Evolutionary conservation across 2,329 filamentous ascomycete species (phyloP).

Genomic region (Torrubiella hemipterigena): DNA sequence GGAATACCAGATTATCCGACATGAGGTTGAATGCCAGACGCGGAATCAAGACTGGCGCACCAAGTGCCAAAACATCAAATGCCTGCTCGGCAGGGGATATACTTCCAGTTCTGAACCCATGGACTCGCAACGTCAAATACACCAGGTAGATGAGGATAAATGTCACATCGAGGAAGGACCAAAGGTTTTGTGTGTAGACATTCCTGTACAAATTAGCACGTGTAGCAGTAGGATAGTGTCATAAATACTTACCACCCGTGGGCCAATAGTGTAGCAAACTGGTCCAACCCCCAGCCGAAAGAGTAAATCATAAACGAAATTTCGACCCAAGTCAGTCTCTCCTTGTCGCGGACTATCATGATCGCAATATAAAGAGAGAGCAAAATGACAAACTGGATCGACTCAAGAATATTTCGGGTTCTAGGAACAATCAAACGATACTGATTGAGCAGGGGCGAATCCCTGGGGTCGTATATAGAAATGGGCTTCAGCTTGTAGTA

Average conservation of each 20-base stretch:
- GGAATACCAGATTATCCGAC: slow-evolving; percentile 74
- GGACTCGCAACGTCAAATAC: slow-evolving; percentile 57
- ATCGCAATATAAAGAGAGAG: slow-evolving; percentile 58
- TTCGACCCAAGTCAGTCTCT: slow-evolving; percentile 45
- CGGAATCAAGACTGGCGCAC: slow-evolving; percentile 65
- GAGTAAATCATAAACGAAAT: slow-evolving; percentile 60
- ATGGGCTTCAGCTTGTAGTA: slow-evolving; percentile 78
- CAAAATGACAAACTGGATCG: slow-evolving; percentile 59
- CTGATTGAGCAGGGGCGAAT: slow-evolving; percentile 68
- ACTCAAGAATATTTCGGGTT: slow-evolving; percentile 64
- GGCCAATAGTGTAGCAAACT: slow-evolving; percentile 64
- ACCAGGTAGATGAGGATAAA: slow-evolving; percentile 61
- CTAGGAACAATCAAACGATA: slow-evolving; percentile 75
- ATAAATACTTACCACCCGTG: slow-evolving; percentile 44
- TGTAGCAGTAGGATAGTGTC: background rate
- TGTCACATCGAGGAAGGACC: slow-evolving; percentile 75
- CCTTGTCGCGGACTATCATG: slow-evolving; percentile 57
- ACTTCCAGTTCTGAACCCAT: slow-evolving; percentile 42
- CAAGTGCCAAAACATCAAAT: slow-evolving; percentile 68
- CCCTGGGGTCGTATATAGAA: slow-evolving; percentile 65
- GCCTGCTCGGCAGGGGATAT: slow-evolving; percentile 49
- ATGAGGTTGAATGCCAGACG: slow-evolving; percentile 73
- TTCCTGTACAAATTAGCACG: slow-evolving; percentile 33
- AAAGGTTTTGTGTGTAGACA: slow-evolving; percentile 78
- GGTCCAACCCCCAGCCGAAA: slow-evolving; percentile 68